Evolutionary conservation across 345 rosid species (phyloP), one percentile per base, ranked within the genome.

Genomic region (Raphanus sativus): DNA sequence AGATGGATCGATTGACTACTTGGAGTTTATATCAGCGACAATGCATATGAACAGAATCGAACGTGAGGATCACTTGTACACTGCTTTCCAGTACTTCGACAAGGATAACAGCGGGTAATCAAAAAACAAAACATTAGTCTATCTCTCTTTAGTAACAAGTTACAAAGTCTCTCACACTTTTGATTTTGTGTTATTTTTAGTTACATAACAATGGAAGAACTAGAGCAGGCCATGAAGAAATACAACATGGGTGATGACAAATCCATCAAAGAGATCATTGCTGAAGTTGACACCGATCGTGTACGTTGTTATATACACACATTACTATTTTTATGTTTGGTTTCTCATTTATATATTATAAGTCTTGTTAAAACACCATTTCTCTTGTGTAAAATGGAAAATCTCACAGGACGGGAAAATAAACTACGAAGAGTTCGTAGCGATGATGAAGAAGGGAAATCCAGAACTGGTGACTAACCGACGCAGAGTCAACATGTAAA

Each of bases 41-140:
- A 92, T 95, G 99, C 98, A 95, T 79, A 82, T 89, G 97, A 92
- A 95, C 76, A 85, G 96, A 86, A 76, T 92, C 81, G 99, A 95
- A 77, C 90, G 90, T 73, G 98, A 91, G 85, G 96, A 95, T 40
- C 97, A 89, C 48, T 87, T 95, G 70, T 89, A 84, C 83, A 89
- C 86, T n/a, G 97, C 99, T 36, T 95, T 95, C 71, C 90, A 92
- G 83, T 89, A 86, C 81, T 95, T 95, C 32, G 99, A 95, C 87
- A 85, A 91, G 62, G 99, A 95, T 87, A 90, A 82, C 71, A 95
- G 98, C 86, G 97, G 99, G 99, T 95, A 52, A 21, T 21, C 21
- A 21, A 15, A 4, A 15, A 15, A 52, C n/a, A n/a, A 50, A 52
- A 52, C 25, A 15, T 52, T 16, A 52, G 24, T 52, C 58, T 16